Conservation (phyloP, 257 asterid species). For the Orobanche coerulescens region DNA sequence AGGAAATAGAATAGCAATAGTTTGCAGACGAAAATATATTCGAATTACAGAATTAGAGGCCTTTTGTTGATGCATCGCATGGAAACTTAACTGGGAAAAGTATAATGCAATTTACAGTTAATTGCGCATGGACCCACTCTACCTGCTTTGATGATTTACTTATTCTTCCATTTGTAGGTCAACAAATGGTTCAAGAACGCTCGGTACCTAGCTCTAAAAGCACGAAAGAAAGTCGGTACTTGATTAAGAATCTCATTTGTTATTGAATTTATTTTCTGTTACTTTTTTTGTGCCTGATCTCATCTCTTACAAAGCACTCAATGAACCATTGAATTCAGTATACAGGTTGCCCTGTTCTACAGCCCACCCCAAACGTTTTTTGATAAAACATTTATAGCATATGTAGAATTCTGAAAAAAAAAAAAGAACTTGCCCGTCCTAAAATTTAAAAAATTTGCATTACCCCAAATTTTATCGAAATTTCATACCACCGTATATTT, state of each 20-base stretch:
- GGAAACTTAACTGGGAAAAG: neutral
- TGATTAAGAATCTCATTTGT: slow-evolving; percentile 1
- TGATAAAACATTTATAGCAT: too few relatives aligned
- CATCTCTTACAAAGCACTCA: slow-evolving; percentile 2
- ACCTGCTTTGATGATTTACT: slow-evolving; percentile 17
- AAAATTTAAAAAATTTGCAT: too few relatives aligned
- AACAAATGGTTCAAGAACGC: slow-evolving; percentile 99
- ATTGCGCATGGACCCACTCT: slow-evolving; percentile 4
- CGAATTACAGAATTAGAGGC: neutral
- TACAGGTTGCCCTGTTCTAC: too few relatives aligned
- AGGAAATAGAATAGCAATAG: neutral
- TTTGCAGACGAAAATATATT: neutral
- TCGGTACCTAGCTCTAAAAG: slow-evolving; percentile 87
- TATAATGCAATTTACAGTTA: neutral
- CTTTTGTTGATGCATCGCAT: neutral
- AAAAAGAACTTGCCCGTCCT: too few relatives aligned
- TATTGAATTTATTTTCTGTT: neutral
- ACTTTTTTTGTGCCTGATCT: neutral
- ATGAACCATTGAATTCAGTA: too few relatives aligned
- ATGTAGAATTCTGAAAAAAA: too few relatives aligned
- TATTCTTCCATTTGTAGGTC: slow-evolving; percentile 47
- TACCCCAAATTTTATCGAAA: too few relatives aligned
- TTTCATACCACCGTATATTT: too few relatives aligned
- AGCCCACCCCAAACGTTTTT: too few relatives aligned
- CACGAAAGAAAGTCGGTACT: slow-evolving; percentile 56